Conservation (phyloP, 176 grass and related monocot genomes). For the Chloris gayana region DNA sequence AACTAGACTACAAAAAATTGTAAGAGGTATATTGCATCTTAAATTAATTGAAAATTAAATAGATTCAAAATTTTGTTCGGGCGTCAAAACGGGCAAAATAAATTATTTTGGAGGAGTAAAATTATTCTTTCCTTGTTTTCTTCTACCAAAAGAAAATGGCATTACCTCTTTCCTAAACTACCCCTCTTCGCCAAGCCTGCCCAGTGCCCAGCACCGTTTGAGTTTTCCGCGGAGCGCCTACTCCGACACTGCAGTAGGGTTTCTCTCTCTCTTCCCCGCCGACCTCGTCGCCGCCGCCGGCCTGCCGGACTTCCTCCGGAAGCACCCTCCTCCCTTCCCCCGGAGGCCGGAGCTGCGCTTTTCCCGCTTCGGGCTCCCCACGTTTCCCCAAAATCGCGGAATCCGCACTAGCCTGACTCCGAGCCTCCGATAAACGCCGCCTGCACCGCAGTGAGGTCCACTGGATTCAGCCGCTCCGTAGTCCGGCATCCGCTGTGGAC, state of each 20-base stretch:
- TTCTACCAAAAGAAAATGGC: not conserved
- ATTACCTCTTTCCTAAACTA: conserved; percentile 8
- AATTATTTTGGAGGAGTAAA: too few species aligned
- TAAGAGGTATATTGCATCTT: too few species aligned
- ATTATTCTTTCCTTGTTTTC: too few species aligned
- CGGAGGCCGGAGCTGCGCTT: not conserved
- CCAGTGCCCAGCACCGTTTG: not conserved
- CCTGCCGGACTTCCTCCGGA: not conserved
- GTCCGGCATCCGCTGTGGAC: not conserved
- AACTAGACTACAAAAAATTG: too few species aligned
- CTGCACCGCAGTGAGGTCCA: not conserved
- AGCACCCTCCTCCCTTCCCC: not conserved
- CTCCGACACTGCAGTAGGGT: conserved; percentile 29
- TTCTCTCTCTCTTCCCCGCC: conserved; percentile 10
- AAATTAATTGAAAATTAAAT: too few species aligned
- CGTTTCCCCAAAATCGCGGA: not conserved
- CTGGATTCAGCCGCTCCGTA: not conserved
- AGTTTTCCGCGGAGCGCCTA: conserved; percentile 3
- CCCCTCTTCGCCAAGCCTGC: not conserved
- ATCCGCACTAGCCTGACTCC: not conserved
- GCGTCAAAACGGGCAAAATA: too few species aligned
- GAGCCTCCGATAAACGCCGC: not conserved
- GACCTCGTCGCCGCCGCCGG: conserved; percentile 12
- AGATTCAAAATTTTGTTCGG: too few species aligned
- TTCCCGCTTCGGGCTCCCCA: not conserved